phyloP scores from a whole-genome alignment of 2,329 filamentous ascomycete species.

The Xylariaceae sp. region DNA sequence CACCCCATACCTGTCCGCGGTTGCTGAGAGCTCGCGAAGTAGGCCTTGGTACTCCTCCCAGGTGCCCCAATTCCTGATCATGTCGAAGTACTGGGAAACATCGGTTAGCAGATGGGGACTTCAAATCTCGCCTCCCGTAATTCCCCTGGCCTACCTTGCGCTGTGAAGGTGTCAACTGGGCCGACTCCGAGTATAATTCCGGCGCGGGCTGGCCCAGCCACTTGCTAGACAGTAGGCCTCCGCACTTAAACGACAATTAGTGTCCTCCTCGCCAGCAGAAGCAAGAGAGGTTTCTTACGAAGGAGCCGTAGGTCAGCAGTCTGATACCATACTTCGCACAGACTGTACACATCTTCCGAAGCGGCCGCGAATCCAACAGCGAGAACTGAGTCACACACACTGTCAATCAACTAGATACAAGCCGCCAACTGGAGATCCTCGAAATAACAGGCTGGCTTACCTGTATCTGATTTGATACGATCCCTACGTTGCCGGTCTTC shows the following conservation, averaged over 20 bases:
- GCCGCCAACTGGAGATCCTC: background rate
- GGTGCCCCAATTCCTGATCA: constrained; percentile 23
- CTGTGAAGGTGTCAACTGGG: constrained; percentile 27
- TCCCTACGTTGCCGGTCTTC: constrained; percentile 18
- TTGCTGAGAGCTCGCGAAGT: constrained; percentile 14
- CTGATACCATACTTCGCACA: constrained; percentile 24
- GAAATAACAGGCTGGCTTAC: constrained; percentile 14
- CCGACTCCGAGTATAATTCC: constrained; percentile 23
- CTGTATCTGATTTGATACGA: constrained; percentile 29
- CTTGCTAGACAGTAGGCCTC: constrained; percentile 27
- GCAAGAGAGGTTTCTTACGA: constrained; percentile 14
- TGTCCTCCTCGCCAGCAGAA: constrained; percentile 2
- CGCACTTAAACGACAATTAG: constrained; percentile 17
- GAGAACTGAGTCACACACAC: constrained; percentile 23
- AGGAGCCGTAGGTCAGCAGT: constrained; percentile 26
- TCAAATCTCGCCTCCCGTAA: background rate
- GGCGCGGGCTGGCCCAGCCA: constrained; percentile 26
- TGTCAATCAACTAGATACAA: background rate
- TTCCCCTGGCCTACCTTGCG: constrained; percentile 22
- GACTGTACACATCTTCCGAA: constrained; percentile 20
- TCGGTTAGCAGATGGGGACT: background rate
- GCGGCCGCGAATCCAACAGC: constrained; percentile 24
- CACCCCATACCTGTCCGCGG: constrained; percentile 21
- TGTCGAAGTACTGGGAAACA: constrained; percentile 20
- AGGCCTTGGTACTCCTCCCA: constrained; percentile 25